Base-by-base conservation (phyloP, 1,284 basidiomycete species). In the Cystobasidium pallidum region DNA sequence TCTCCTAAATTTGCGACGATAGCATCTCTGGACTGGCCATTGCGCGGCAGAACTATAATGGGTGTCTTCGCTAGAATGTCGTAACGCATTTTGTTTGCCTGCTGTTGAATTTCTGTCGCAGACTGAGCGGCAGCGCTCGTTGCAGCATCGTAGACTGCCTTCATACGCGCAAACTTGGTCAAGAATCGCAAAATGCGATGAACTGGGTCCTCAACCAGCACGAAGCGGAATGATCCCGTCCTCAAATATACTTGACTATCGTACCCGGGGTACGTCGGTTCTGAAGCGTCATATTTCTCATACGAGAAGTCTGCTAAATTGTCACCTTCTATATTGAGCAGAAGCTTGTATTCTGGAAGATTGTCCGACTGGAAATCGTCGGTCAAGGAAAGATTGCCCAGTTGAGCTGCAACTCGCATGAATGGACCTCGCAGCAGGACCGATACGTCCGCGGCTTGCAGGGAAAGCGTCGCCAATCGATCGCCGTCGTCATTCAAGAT, bases 221-320 rank as follows among this genome's bases (percentile, higher is more conserved):
- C 89, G 75, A 98, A 84, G 78, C 90, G 92, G 79, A 99, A 85
- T 1, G 96, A 97, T 3, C 92, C 95, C n/a, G 92, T 89, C 34
- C 89, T 87, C 68, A 99, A 86, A 75, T 87, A 86, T 71, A 99
- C 84, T 4, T 89, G 88, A 2, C 94, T 94, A 81, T 94, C 94
- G 82, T 95, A 87, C 43, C 92, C 92, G 1, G 86, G 85, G 80
- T 92, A 91, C 0, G 85, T 84, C 39, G 86, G 83, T 43, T 86
- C 85, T 10, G 76, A 78, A 2, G 83, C 81, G 80, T 95, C 91
- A 81, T 89, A 95, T 0, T 94, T 99, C 81, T 97, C 90, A 81
- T 99, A 98, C 67, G 87, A 88, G 83, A 99, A 94, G 80, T 97
- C 91, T 28, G 94, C 95, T 58, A 99, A 88, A 80, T 99, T 91